Base-by-base conservation (phyloP, 2,329 filamentous ascomycete genomes). In the Cercospora sp. region DNA sequence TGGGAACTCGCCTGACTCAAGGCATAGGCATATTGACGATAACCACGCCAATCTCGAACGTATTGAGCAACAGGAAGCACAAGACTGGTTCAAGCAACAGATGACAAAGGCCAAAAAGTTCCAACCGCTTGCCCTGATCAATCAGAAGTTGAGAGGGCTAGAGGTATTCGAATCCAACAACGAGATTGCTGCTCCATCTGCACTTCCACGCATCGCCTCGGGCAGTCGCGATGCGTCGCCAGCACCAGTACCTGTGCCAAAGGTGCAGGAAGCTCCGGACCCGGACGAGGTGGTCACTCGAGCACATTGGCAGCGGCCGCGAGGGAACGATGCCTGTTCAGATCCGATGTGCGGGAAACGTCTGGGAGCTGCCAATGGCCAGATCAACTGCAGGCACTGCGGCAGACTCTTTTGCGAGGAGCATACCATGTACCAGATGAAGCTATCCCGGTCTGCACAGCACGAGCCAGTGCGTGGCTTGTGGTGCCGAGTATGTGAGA, bases 351-450 rank as follows among this genome's bases (percentile, higher is more conserved):
- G 95, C 74, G 92, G 89, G 31, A 92, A 91, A 79, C 87, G 89
- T 28, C 82, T 99, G 5, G 93, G 93, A 0, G 86, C 90, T 2
- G 86, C 91, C 6, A 94, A 91, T 75, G 93, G 93, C 18, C 93
- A 86, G 75, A 89, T 99, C 75, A 97, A 99, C 79, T 99, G 95
- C 80, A 87, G 95, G 70, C 93, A 94, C 70, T 99, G 95, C 76
- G 95, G 95, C 6, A 90, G 90, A 74, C 82, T 99, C 48, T 99
- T 98, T 78, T 99, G 95, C 80, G 95, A 98, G 77, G 92, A 94
- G 74, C 95, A 99, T 79, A 98, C 95, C 63, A 97, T 99, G 94
- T 99, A 98, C 77, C 94, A 99, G 82, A 98, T 98, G 91, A 97
- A 96, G 83, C 85, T 99, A 10, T 97, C 94, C 8, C 86, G 94